phyloP scores from a whole-genome alignment of 306 rosid species.

The Cucumis cinereus region DNA sequence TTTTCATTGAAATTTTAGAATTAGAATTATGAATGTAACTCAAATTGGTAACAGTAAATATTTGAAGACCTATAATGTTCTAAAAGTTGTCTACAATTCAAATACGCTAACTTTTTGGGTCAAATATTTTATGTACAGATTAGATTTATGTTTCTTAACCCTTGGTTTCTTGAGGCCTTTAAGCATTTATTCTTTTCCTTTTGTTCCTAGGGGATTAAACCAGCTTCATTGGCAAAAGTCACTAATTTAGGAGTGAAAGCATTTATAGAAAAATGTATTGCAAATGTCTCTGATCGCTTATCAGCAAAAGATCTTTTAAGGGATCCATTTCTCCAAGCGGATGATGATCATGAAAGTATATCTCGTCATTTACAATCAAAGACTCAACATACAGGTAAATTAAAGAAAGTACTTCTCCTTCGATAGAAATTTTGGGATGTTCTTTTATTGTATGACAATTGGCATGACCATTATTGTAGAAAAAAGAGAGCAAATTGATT shows the following conservation, averaged over 20 bases:
- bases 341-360: constrained; percentile 35
- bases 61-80: neutral
- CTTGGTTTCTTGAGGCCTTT: neutral
- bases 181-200: constrained; percentile 4
- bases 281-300: constrained; percentile 62
- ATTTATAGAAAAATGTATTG: constrained; percentile 79
- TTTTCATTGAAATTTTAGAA: neutral
- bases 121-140: neutral
- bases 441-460: constrained; percentile 17
- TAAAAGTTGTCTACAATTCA: neutral
- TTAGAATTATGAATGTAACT: neutral
- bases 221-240: constrained; percentile 81
- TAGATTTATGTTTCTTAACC: neutral
- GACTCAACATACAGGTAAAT: constrained; percentile 29
- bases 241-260: constrained; percentile 48
- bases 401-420: neutral
- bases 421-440: neutral
- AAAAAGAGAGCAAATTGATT: constrained; percentile 15
- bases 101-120: neutral
- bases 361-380: constrained; percentile 26
- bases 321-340: constrained; percentile 73
- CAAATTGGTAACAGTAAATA: neutral
- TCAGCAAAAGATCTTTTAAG: constrained; percentile 73
- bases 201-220: constrained; percentile 70
- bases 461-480: constrained; percentile 25